A percentile compares a stretch with the other conserved stretches of the same genome.
phyloP scores from a whole-genome alignment of 2,329 filamentous ascomycete genomes.

The Tolypocladium ophioglossoides region DNA sequence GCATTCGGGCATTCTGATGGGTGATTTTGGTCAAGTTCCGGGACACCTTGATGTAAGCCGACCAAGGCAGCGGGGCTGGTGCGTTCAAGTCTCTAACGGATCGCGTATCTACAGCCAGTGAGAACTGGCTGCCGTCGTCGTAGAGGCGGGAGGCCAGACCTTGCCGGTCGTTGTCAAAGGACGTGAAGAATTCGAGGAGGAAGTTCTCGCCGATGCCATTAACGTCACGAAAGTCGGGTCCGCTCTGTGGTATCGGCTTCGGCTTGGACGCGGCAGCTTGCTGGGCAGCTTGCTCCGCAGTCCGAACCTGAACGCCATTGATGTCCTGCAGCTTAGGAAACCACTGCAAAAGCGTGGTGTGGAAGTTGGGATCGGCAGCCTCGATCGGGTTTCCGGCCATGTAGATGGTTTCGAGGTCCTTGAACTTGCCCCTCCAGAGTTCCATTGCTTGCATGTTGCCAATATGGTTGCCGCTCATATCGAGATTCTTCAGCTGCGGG shows the following conservation, averaged over 20 bases:
- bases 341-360: constrained; percentile 63
- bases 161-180: constrained; percentile 63
- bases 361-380: constrained; percentile 46
- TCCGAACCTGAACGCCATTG: constrained; percentile 65
- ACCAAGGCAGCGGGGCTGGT: constrained; percentile 49
- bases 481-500: constrained; percentile 77
- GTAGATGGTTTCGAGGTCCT: constrained; percentile 68
- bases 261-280: constrained; percentile 37
- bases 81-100: constrained; percentile 37
- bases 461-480: constrained; percentile 78
- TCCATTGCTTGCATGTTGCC: constrained; percentile 55
- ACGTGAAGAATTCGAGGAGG: constrained; percentile 59
- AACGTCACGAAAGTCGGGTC: constrained; percentile 64
- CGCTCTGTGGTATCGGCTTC: constrained; percentile 49
- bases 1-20: constrained; percentile 46
- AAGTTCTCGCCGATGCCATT: constrained; percentile 66
- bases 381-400: constrained; percentile 69
- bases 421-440: constrained; percentile 72
- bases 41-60: constrained; percentile 64
- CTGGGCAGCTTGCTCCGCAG: constrained; percentile 56
- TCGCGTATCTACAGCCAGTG: constrained; percentile 58
- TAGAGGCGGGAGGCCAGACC: constrained; percentile 58
- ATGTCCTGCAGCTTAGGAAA: constrained; percentile 72
- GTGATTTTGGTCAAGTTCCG: constrained; percentile 67
- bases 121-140: constrained; percentile 66